Conservation (phyloP, 768 basidiomycete species). For the Boletus pseudo-olivaceus region DNA sequence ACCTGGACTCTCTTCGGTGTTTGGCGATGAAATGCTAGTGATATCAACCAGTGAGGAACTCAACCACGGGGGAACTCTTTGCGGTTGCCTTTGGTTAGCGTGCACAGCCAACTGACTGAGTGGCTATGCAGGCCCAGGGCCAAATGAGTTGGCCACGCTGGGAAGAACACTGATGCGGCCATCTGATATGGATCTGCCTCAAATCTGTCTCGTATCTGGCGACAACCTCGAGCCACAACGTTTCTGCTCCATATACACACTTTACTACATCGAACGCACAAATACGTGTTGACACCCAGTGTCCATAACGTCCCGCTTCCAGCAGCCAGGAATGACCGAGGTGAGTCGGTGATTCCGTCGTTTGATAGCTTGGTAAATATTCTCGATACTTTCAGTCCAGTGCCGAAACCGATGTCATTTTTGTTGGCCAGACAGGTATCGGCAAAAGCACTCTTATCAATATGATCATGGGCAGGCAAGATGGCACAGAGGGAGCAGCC, state of each 20-base stretch:
- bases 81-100: too few relatives aligned
- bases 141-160: neutral
- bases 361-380: conserved; percentile 1
- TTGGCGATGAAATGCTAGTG: neutral
- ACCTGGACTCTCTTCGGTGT: neutral
- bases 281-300: neutral
- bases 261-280: conserved; percentile 2
- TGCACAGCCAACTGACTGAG: conserved; percentile 10
- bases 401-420: conserved; percentile 14
- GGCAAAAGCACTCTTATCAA: conserved; percentile 27
- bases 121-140: neutral
- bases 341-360: conserved; percentile 9
- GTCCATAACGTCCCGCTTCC: neutral
- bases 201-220: conserved; percentile 21
- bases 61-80: too few relatives aligned
- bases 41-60: neutral
- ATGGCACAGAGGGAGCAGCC: conserved; percentile 4
- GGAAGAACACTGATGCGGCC: neutral
- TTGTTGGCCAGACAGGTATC: conserved; percentile 25
- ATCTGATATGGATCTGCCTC: conserved; percentile 26
- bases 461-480: conserved; percentile 18
- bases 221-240: neutral
- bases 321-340: conserved; percentile 16
- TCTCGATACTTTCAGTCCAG: conserved; percentile 3
- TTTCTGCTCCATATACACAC: neutral